Percentiles rank a stretch among this genome's conserved stretches.
phyloP scores from a whole-genome alignment of 2,329 filamentous ascomycete species.

The Colletotrichum sp. region DNA sequence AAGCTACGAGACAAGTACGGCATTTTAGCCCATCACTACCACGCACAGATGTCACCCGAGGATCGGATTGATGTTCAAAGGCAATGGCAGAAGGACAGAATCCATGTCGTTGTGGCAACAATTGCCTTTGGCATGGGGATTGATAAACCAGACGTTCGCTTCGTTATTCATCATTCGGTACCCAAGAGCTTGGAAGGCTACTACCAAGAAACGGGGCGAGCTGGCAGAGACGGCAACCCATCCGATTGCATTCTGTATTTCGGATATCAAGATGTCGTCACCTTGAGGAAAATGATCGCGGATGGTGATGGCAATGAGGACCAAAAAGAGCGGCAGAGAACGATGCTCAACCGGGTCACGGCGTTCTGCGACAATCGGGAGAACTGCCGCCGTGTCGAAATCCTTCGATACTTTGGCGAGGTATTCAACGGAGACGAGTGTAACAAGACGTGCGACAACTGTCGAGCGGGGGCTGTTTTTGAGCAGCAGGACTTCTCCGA shows the following conservation, averaged over 20 bases:
- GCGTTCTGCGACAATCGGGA: conserved; percentile 89
- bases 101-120: conserved; percentile 93
- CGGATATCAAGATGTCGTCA: conserved; percentile 76
- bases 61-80: conserved; percentile 77
- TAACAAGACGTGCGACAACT: conserved; percentile 85
- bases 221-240: conserved; percentile 85
- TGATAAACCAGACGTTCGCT: conserved; percentile 95
- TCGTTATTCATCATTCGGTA: conserved; percentile 91
- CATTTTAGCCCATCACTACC: conserved; percentile 84
- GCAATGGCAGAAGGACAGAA: conserved; percentile 79
- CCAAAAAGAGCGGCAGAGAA: conserved; percentile 82
- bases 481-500: conserved; percentile 78
- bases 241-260: conserved; percentile 94
- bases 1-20: conserved; percentile 64
- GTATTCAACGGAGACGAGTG: conserved; percentile 76
- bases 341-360: conserved; percentile 85
- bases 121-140: conserved; percentile 99
- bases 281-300: conserved; percentile 81
- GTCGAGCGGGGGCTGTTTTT: conserved; percentile 73
- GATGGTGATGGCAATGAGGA: conserved; percentile 77
- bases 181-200: conserved; percentile 98
- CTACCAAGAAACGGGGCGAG: conserved; percentile 96
- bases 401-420: conserved; percentile 95
- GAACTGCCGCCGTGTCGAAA: conserved; percentile 86
- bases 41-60: conserved; percentile 74